phyloP scores from a whole-genome alignment of 345 rosid species.

The Populus tremula region DNA sequence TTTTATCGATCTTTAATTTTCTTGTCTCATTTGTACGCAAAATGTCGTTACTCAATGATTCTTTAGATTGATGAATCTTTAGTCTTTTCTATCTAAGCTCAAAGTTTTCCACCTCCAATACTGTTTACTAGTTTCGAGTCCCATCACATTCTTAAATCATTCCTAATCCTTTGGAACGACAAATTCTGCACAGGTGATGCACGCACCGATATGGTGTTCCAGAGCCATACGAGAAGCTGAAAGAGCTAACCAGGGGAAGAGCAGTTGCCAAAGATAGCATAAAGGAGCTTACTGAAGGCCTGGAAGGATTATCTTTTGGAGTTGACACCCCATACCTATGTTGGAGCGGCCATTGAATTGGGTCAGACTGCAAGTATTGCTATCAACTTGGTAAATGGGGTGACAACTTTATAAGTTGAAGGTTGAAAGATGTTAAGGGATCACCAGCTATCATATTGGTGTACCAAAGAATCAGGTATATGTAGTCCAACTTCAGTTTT shows the following conservation, averaged over 20 bases:
- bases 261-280: slow-evolving; percentile 71
- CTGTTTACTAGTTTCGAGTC: not conserved
- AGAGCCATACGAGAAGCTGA: slow-evolving; percentile 90
- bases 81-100: not conserved
- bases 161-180: not conserved
- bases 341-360: slow-evolving; percentile 74
- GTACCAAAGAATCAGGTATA: not conserved
- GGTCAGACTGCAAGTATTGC: slow-evolving; percentile 48
- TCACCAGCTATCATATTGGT: not conserved
- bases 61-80: not conserved
- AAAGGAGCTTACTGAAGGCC: slow-evolving; percentile 56
- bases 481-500: not conserved
- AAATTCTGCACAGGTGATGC: slow-evolving; percentile 59
- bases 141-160: not conserved
- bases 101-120: not conserved
- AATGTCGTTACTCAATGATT: not conserved
- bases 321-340: slow-evolving; percentile 68
- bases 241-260: slow-evolving; percentile 89
- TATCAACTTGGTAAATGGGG: slow-evolving; percentile 31
- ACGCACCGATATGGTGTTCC: slow-evolving; percentile 92
- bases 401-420: slow-evolving; percentile 20
- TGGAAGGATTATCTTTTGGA: slow-evolving; percentile 64
- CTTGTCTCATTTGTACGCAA: not conserved
- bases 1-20: not conserved
- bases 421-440: slow-evolving; percentile 3